phyloP scores from a whole-genome alignment of 306 rosid species.

The Prunus persica region Prunus_persica_NCBIv2 NC_034012.1:8097001-8097500 shows the following conservation, averaged over 20 bases:
- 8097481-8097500: conserved; percentile 22
- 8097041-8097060: neutral
- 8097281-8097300: conserved; percentile 12
- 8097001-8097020: conserved; percentile 11
- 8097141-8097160: neutral
- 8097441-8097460: neutral
- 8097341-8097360: neutral
- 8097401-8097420: conserved; percentile 12
- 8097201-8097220: conserved; percentile 2
- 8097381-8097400: neutral
- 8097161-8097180: conserved; percentile 1
- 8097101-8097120: conserved; percentile 11
- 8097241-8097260: conserved; percentile 11
- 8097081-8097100: conserved; percentile 17
- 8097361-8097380: neutral
- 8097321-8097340: neutral
- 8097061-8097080: conserved; percentile 1
- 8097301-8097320: conserved; percentile 16
- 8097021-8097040: neutral
- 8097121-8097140: conserved; percentile 3
- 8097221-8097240: conserved; percentile 14
- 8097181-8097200: conserved; percentile 10
- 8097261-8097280: neutral
- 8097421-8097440: neutral
- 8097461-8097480: conserved; percentile 8